Conservation (phyloP, 1,139 yeast species). For the Pichia norvegensis region DNA sequence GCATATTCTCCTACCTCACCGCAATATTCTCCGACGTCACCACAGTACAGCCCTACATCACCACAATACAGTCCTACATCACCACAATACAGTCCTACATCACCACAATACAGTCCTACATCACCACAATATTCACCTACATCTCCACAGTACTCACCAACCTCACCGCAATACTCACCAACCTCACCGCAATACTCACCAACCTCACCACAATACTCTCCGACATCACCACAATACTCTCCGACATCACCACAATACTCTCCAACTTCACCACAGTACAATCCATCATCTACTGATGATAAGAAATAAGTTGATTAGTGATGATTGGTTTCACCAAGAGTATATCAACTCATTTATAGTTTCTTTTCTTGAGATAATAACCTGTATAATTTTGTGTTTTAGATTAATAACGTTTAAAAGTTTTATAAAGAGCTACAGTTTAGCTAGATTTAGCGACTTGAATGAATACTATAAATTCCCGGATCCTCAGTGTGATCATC, state of each 20-base stretch:
- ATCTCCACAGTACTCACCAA: constrained; percentile 54
- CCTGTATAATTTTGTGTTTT: constrained; percentile 14
- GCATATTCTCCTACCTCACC: constrained; percentile 65
- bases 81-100: constrained; percentile 58
- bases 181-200: constrained; percentile 68
- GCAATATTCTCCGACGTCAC: constrained; percentile 62
- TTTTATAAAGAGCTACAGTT: neutral
- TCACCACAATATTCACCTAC: constrained; percentile 57
- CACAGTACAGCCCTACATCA: constrained; percentile 60
- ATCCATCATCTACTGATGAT: constrained; percentile 47
- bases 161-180: constrained; percentile 49
- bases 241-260: constrained; percentile 67
- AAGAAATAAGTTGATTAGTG: constrained; percentile 5
- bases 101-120: constrained; percentile 52
- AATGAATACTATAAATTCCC: neutral
- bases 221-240: constrained; percentile 62
- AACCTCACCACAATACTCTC: constrained; percentile 62
- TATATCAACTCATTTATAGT: constrained; percentile 5
- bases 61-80: constrained; percentile 59
- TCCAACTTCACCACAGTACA: constrained; percentile 54
- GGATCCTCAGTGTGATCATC: constrained; percentile 22
- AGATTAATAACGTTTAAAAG: constrained; percentile 12
- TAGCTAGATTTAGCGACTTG: neutral
- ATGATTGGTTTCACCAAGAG: neutral
- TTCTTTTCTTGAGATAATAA: constrained; percentile 12